These are phyloP conservation scores for Ilyonectria destructans DNA, from an alignment of 2,329 filamentous ascomycete species.

Conservation along the genomic window DNA sequence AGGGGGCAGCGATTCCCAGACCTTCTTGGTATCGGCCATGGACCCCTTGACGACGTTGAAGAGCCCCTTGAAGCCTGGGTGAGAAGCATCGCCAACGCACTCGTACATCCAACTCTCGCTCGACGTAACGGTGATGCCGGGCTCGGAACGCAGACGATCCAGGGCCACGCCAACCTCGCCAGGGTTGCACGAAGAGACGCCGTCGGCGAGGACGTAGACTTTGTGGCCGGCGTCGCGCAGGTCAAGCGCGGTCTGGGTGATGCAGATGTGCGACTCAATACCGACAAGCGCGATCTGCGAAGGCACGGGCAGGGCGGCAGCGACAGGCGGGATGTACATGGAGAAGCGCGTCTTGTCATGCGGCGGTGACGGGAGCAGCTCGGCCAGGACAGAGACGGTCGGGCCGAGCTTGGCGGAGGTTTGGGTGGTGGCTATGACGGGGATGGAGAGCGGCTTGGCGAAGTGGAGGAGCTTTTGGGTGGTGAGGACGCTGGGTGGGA, in stretches of 20 bases:
- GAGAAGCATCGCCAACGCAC: constrained; percentile 85
- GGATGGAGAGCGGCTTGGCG: constrained; percentile 78
- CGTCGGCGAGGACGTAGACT: constrained; percentile 92
- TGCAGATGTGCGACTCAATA: constrained; percentile 95
- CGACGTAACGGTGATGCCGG: constrained; percentile 83
- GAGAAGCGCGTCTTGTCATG: constrained; percentile 92
- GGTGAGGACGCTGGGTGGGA: constrained; percentile 71
- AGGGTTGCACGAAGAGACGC: constrained; percentile 88
- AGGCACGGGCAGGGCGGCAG: constrained; percentile 53
- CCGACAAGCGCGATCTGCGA: constrained; percentile 85
- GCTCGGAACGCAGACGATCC: constrained; percentile 79
- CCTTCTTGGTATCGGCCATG: constrained; percentile 78
- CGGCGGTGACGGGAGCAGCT: constrained; percentile 69
- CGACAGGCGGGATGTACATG: constrained; percentile 84
- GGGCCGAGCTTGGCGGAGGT: constrained; percentile 83
- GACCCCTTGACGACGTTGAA: constrained; percentile 86
- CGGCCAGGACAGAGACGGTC: constrained; percentile 81
- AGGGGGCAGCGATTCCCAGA: constrained; percentile 74
- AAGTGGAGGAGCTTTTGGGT: constrained; percentile 79
- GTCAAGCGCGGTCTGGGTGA: constrained; percentile 93
- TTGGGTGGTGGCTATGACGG: constrained; percentile 90
- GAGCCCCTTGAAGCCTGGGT: constrained; percentile 81
- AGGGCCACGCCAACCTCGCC: constrained; percentile 88
- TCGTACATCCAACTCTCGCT: constrained; percentile 95
- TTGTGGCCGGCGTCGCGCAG: constrained; percentile 81